Conservation (phyloP, 331 rosid species). For the Malus hybrid region DNA sequence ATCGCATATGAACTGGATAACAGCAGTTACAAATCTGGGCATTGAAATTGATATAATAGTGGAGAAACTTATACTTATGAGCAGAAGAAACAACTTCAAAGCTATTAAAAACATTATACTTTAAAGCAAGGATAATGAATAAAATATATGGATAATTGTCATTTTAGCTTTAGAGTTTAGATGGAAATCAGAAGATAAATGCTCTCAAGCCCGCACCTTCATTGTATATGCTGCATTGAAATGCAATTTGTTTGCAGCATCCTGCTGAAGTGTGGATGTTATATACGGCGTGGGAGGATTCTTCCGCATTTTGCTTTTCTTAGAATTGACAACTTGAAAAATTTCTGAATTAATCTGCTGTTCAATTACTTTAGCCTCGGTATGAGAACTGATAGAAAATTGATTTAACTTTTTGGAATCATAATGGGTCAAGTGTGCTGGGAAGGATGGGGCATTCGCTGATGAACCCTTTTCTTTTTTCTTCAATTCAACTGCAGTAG, state of each 20-base stretch:
- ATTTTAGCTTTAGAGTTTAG: background rate
- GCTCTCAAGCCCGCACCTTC: constrained; percentile 48
- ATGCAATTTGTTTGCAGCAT: constrained; percentile 80
- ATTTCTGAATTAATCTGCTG: constrained; percentile 33
- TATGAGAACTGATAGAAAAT: constrained; percentile 57
- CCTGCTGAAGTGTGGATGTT: constrained; percentile 98
- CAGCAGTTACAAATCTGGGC: background rate
- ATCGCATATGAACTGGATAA: background rate
- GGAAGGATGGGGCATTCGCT: constrained; percentile 22
- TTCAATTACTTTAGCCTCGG: constrained; percentile 51
- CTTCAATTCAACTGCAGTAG: constrained; percentile 38
- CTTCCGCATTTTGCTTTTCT: constrained; percentile 49
- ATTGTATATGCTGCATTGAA: constrained; percentile 65
- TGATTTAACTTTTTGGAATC: constrained; percentile 63
- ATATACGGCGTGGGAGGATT: constrained; percentile 91
- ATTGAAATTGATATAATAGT: background rate
- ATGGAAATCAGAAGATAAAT: constrained; percentile 3
- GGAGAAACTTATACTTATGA: background rate
- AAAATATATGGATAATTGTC: background rate
- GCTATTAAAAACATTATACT: background rate
- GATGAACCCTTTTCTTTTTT: constrained; percentile 23
- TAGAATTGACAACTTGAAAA: constrained; percentile 50
- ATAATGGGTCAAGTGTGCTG: constrained; percentile 70
- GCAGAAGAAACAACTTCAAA: background rate
- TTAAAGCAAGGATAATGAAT: background rate